Conservation (phyloP, 768 basidiomycete species). For the Hortiboletus flavorubellus region DNA sequence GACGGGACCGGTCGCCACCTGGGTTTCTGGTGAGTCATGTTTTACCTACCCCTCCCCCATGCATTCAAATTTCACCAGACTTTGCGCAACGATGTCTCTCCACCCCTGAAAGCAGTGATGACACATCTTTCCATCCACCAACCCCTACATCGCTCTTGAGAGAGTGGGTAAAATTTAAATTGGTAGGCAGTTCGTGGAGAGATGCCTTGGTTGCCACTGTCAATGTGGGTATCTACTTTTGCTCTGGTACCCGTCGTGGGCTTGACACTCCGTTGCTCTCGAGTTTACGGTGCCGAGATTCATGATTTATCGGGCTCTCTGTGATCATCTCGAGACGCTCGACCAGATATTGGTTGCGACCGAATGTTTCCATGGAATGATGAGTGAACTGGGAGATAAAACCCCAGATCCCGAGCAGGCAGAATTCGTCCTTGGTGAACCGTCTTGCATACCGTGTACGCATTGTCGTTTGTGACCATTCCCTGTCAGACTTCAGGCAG, state of each 20-base stretch:
- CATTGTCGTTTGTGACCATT: not conserved
- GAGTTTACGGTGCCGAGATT: not conserved
- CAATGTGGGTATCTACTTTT: not conserved
- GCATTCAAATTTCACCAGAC: not conserved
- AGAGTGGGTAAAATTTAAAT: not conserved
- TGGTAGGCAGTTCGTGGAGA: not conserved
- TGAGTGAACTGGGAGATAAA: not conserved
- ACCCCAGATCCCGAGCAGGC: not conserved
- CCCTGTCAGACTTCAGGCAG: not conserved
- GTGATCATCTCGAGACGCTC: not conserved
- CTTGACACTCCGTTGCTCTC: not conserved
- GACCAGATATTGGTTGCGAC: not conserved
- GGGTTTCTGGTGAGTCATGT: not conserved
- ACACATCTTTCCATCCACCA: not conserved
- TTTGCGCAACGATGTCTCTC: not conserved
- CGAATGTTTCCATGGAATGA: not conserved
- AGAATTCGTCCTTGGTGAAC: not conserved
- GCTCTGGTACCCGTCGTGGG: not conserved
- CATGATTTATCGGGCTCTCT: not conserved
- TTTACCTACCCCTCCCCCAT: too few species aligned
- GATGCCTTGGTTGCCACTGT: not conserved
- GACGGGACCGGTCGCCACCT: not conserved
- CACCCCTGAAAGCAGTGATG: not conserved
- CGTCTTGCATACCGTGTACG: too few species aligned
- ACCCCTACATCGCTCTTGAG: not conserved